phyloP scores from a whole-genome alignment of 371 early-diverging fungal genomes.

The Gilbertella persicaria region DNA sequence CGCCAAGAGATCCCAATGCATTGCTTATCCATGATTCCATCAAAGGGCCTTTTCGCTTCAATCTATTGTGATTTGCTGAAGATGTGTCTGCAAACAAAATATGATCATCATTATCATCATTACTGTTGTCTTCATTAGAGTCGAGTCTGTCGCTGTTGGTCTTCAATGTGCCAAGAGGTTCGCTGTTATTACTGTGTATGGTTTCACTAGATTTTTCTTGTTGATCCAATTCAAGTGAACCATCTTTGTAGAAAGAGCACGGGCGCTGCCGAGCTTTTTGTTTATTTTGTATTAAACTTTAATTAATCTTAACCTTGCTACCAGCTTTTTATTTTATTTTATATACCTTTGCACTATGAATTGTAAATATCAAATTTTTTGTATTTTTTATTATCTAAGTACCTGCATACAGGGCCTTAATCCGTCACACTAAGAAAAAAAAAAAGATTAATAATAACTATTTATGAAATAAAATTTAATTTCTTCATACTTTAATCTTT shows the following conservation, averaged over 20 bases:
- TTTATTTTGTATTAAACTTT: background rate
- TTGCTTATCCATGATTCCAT: conserved; percentile 26
- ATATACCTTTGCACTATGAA: conserved; percentile 2
- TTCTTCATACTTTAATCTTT: conserved; percentile 46
- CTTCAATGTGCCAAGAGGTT: background rate
- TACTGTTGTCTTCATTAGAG: background rate
- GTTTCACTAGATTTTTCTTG: conserved; percentile 1
- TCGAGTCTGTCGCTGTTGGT: background rate
- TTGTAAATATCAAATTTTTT: background rate
- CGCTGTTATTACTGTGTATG: background rate
- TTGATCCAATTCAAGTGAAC: conserved; percentile 20
- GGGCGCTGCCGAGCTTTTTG: conserved; percentile 23
- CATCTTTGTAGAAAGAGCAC: conserved; percentile 32
- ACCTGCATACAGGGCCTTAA: conserved; percentile 54
- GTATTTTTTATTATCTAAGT: conserved; percentile 1
- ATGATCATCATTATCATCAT: background rate
- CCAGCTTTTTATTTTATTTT: background rate
- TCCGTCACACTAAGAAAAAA: conserved; percentile 37
- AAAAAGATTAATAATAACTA: background rate
- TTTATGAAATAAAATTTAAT: background rate
- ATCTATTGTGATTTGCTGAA: conserved; percentile 15
- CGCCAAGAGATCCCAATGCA: conserved; percentile 11
- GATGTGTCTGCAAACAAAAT: conserved; percentile 19
- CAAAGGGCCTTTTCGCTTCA: conserved; percentile 22
- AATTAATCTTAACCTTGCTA: background rate